Evolutionary conservation across 1,284 basidiomycete genomes (phyloP), one percentile per base, ranked within the genome.

Genomic region (Chiua sp.): DNA sequence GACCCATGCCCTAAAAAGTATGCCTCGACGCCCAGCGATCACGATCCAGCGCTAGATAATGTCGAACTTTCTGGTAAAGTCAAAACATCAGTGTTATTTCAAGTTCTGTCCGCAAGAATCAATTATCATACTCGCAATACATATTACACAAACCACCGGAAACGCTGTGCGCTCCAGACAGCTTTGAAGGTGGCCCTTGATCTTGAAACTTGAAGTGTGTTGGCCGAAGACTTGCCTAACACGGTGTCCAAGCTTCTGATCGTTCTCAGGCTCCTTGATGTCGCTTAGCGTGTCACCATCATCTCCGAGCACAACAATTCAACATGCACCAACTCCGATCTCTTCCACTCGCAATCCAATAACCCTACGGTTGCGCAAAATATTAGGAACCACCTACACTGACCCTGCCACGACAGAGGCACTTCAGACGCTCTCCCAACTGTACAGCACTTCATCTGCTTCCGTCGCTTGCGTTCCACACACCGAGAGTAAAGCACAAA

Each of bases 351-450:
- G 81, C 51, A 91, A 90, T 68, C 93, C 94, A 2, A 83, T 96
- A 51, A 87, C 91, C 22, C 77, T 92, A 8, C 84, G 94, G n/a
- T 79, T 97, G 22, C 94, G 93, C 77, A 97, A 97, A 74, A 88
- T 97, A 57, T 81, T 97, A 28, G 87, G 90, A 30, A 90, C 89
- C 3, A 93, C 87, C 58, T 96, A 93, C 65, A 90, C 95, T 54
- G 94, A 96, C 71, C 81, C 87, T 15, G 84, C 87, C 2, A 94
- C 92, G 0, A 80, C 83, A 44, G 91, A 95, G 63, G 95, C 94
- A 0, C 80, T 98, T 35, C 82, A 87, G 59, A 96, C 93, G 0
- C 84, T 97, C 37, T 93, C 93, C 3, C 85, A 90, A 32, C 82
- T 94, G 57, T 96, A 95, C 68, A 77, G 78, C 12, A 60, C 69